Evolutionary conservation across 306 rosid species (phyloP).

Genomic region (Elaeagnus macrophylla): DNA sequence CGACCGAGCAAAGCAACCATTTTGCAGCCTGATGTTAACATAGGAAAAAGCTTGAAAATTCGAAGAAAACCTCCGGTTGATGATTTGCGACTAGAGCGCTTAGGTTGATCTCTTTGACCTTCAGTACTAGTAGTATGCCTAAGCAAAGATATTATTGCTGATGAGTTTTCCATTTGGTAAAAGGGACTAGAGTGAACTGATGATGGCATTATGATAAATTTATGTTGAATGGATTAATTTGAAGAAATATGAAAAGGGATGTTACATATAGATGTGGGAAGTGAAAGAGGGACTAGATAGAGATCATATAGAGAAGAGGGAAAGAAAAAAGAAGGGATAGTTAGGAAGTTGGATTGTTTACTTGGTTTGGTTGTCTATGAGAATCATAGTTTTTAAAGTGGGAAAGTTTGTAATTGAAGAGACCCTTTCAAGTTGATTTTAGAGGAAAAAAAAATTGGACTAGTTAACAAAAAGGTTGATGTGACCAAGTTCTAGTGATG

Average conservation of each 20-base stretch:
- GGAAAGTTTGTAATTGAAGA: neutral
- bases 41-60: slow-evolving; percentile 76
- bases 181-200: slow-evolving; percentile 66
- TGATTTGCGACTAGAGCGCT: slow-evolving; percentile 31
- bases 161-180: slow-evolving; percentile 61
- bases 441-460: slow-evolving; percentile 18
- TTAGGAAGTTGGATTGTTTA: slow-evolving; percentile 33
- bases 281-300: slow-evolving; percentile 10
- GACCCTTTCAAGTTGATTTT: slow-evolving; percentile 7
- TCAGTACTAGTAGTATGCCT: slow-evolving; percentile 25
- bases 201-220: slow-evolving; percentile 37
- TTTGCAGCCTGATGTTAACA: slow-evolving; percentile 89
- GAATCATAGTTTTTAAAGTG: slow-evolving; percentile 24
- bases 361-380: slow-evolving; percentile 28
- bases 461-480: slow-evolving; percentile 35
- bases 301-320: slow-evolving; percentile 5
- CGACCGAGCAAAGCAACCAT: slow-evolving; percentile 84
- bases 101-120: slow-evolving; percentile 6
- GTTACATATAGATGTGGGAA: slow-evolving; percentile 4
- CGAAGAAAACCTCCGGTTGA: slow-evolving; percentile 51
- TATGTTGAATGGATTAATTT: no score
- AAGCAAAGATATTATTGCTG: slow-evolving; percentile 47
- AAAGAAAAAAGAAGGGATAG: slow-evolving; percentile 8
- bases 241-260: neutral
- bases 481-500: slow-evolving; percentile 53